phyloP scores from a whole-genome alignment of 768 basidiomycete species.

The Mrakia frigida region DNA sequence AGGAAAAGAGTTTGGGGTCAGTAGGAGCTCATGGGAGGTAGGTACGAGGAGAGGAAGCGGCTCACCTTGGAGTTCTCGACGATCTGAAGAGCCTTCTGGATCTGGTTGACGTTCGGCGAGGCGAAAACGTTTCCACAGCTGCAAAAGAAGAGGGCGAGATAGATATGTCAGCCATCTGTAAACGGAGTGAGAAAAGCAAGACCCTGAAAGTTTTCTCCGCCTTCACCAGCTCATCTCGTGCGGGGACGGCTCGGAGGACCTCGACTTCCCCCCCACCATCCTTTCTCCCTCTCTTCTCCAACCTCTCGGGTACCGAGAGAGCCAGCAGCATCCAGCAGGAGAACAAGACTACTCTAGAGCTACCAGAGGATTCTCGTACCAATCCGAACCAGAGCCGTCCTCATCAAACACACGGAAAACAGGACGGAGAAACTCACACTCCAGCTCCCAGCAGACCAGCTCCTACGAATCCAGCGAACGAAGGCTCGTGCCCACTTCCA shows the following conservation, averaged over 20 bases:
- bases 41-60: neutral
- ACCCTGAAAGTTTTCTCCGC: neutral
- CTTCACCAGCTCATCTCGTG: no score
- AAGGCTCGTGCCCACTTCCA: conserved; percentile 28
- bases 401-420: no score
- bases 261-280: no score
- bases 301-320: no score
- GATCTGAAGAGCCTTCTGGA: conserved; percentile 31
- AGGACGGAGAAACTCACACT: conserved; percentile 17
- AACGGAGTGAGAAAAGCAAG: neutral
- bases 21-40: neutral
- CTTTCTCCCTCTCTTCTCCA: no score
- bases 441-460: conserved; percentile 24
- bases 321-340: no score
- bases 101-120: conserved; percentile 32
- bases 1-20: neutral
- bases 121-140: conserved; percentile 31
- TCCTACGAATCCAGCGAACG: conserved; percentile 29
- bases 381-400: no score
- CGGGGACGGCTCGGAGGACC: no score
- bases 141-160: neutral
- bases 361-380: no score
- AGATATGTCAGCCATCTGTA: neutral
- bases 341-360: no score
- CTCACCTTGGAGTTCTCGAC: conserved; percentile 31